Evolutionary conservation across 257 asterid genomes (phyloP).

Genomic region (Fraxinus quadrangulata): DNA sequence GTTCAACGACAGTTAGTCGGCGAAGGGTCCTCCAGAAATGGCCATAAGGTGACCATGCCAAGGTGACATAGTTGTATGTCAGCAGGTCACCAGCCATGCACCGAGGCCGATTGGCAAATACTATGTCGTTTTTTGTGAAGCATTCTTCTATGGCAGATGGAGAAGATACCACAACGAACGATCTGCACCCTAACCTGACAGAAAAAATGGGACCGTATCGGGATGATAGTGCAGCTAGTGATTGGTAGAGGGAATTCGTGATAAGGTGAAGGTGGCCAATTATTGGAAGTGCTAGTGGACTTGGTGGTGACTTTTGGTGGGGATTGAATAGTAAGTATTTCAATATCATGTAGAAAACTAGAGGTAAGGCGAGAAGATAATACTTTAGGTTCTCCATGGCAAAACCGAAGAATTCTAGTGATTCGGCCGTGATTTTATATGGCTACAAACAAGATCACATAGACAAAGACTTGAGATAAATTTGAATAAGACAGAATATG

Average conservation of each 20-base stretch:
- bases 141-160: conserved; percentile 58
- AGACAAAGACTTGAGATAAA: background rate
- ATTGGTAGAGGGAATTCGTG: conserved; percentile 36
- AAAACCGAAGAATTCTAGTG: background rate
- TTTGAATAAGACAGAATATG: background rate
- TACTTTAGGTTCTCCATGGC: conserved; percentile 28
- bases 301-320: conserved; percentile 39
- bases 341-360: conserved; percentile 15
- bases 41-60: conserved; percentile 42
- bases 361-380: conserved; percentile 13
- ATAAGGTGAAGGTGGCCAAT: conserved; percentile 65
- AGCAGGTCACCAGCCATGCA: conserved; percentile 38
- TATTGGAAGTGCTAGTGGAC: conserved; percentile 51
- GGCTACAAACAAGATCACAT: background rate
- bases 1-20: conserved; percentile 34
- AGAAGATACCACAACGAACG: conserved; percentile 48
- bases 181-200: conserved; percentile 44
- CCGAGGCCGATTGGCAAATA: conserved; percentile 52
- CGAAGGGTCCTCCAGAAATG: conserved; percentile 51
- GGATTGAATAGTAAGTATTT: conserved; percentile 8
- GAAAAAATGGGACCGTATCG: conserved; percentile 47
- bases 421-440: background rate
- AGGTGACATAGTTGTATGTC: conserved; percentile 37
- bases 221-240: conserved; percentile 36
- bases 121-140: conserved; percentile 51